phyloP scores from a whole-genome alignment of 768 basidiomycete genomes.

The Mycena albidolilacea region DNA sequence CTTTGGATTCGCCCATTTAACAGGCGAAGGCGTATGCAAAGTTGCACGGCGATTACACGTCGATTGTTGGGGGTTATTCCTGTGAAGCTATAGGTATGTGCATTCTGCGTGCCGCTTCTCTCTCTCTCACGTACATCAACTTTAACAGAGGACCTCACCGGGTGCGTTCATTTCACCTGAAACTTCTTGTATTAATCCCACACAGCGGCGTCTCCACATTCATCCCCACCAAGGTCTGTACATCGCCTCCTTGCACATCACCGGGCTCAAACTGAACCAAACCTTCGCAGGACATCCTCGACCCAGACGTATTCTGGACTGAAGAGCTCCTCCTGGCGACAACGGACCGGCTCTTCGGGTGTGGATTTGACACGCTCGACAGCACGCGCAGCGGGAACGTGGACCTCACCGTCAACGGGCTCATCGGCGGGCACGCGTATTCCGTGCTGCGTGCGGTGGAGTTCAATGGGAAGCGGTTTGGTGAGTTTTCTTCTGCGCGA shows the following conservation, averaged over 20 bases:
- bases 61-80: slow-evolving; percentile 53
- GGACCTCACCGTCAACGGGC: slow-evolving; percentile 52
- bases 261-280: background rate
- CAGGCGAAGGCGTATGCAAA: slow-evolving; percentile 63
- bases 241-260: background rate
- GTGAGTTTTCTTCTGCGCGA: background rate
- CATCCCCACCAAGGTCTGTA: slow-evolving; percentile 56
- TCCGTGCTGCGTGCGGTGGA: slow-evolving; percentile 62
- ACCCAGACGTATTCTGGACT: slow-evolving; percentile 66
- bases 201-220: slow-evolving; percentile 61
- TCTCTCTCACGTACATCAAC: background rate
- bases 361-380: slow-evolving; percentile 59
- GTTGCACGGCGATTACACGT: slow-evolving; percentile 62
- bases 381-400: slow-evolving; percentile 49
- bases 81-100: slow-evolving; percentile 58
- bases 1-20: background rate
- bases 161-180: slow-evolving; percentile 51
- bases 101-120: background rate
- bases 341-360: slow-evolving; percentile 68
- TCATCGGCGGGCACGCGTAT: slow-evolving; percentile 62
- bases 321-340: slow-evolving; percentile 67
- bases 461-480: slow-evolving; percentile 61
- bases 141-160: slow-evolving; percentile 65
- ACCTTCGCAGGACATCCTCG: slow-evolving; percentile 58
- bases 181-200: background rate